A percentile compares a stretch with the other conserved stretches of the same genome.
phyloP scores from a whole-genome alignment of 495 filamentous ascomycete species.

The Cairneyella variabilis region DNA sequence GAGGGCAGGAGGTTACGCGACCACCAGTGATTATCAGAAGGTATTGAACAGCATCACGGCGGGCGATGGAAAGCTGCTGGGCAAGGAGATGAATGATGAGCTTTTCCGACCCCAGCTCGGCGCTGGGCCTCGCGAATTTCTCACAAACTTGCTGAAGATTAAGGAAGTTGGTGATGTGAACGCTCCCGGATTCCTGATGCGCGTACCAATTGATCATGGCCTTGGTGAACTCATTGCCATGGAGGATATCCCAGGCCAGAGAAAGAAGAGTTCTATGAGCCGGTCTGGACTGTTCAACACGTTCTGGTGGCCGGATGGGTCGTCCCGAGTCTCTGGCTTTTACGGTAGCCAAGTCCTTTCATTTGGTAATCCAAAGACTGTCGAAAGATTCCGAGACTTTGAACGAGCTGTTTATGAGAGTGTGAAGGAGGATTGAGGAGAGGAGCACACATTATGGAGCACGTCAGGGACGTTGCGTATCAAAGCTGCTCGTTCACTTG shows the following conservation, averaged over 20 bases:
- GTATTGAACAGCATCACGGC: conserved; percentile 39
- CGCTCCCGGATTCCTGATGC: neutral
- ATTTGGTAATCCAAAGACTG: neutral
- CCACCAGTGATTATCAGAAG: conserved; percentile 36
- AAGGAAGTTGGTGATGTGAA: neutral
- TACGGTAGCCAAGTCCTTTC: conserved; percentile 12
- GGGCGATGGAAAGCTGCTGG: conserved; percentile 41
- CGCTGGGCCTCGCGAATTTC: neutral
- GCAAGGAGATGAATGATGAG: conserved; percentile 32
- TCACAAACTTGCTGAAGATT: conserved; percentile 1
- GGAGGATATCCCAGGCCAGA: neutral
- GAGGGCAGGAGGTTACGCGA: conserved; percentile 42
- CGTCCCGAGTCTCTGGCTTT: neutral
- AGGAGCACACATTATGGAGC: no score
- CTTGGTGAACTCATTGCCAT: neutral
- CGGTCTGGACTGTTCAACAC: neutral
- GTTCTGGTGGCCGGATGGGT: neutral
- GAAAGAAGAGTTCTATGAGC: neutral
- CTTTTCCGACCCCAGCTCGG: conserved; percentile 42
- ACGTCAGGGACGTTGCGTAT: no score
- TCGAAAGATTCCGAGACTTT: neutral
- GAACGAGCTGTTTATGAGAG: neutral
- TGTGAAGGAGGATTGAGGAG: neutral
- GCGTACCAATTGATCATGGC: neutral
- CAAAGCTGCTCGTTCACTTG: no score